These are phyloP conservation scores for Scytalidium lignicola DNA, from an alignment of 2,329 filamentous ascomycete genomes.

Conservation along the genomic window DNA sequence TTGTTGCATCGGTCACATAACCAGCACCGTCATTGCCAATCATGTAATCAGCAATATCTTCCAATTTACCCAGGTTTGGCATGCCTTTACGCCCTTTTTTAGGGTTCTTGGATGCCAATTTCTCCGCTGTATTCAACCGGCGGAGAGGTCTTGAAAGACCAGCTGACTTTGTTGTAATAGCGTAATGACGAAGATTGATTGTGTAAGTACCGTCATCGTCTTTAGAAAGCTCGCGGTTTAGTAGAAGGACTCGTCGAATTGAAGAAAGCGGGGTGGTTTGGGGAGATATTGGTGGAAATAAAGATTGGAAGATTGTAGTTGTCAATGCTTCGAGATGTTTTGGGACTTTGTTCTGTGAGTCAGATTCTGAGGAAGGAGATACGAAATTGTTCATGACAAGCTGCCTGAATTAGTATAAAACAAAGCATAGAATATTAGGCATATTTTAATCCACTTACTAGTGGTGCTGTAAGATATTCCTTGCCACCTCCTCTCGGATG, in stretches of 20 bases:
- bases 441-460: slow-evolving; percentile 45
- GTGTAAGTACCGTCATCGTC: slow-evolving; percentile 64
- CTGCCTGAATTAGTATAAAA: slow-evolving; percentile 34
- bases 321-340: slow-evolving; percentile 90
- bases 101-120: slow-evolving; percentile 45
- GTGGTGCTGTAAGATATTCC: slow-evolving; percentile 77
- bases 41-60: slow-evolving; percentile 93
- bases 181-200: slow-evolving; percentile 87
- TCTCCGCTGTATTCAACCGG: slow-evolving; percentile 79
- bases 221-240: slow-evolving; percentile 69
- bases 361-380: slow-evolving; percentile 50
- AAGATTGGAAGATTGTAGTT: slow-evolving; percentile 90
- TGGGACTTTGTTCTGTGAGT: slow-evolving; percentile 66
- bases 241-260: slow-evolving; percentile 84
- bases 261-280: slow-evolving; percentile 83
- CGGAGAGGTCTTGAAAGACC: slow-evolving; percentile 81
- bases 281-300: slow-evolving; percentile 94
- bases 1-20: slow-evolving; percentile 80
- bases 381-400: slow-evolving; percentile 98
- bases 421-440: slow-evolving; percentile 7
- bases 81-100: slow-evolving; percentile 64
- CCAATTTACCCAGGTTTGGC: slow-evolving; percentile 83
- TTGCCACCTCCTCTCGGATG: slow-evolving; percentile 78
- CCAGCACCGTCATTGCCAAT: slow-evolving; percentile 72
- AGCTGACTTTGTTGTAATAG: slow-evolving; percentile 83